These are phyloP conservation scores for Tetracladium marchalianum DNA, from an alignment of 495 filamentous ascomycete species.

Conservation along the genomic window DNA sequence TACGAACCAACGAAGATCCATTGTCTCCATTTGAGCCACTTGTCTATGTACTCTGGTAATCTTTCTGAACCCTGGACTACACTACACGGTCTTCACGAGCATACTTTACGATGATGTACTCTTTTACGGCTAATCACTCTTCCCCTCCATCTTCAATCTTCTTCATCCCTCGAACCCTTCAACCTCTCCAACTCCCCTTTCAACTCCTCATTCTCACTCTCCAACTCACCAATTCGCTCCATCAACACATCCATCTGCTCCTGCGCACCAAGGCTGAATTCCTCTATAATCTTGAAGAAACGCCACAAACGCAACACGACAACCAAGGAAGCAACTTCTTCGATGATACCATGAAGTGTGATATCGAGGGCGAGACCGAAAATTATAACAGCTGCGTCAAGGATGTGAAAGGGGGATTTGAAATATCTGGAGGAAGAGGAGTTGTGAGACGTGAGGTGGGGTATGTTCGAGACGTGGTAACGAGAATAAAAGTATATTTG, in stretches of 20 bases:
- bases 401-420: conserved; percentile 46
- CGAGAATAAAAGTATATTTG: no score
- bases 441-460: background rate
- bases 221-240: conserved; percentile 30
- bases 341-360: conserved; percentile 41
- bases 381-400: conserved; percentile 55
- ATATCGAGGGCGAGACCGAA: conserved; percentile 50
- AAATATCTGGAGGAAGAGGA: conserved; percentile 42
- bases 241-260: conserved; percentile 41
- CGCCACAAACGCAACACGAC: conserved; percentile 57
- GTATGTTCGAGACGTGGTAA: no score
- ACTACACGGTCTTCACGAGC: no score
- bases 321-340: conserved; percentile 53
- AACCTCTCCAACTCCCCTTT: conserved; percentile 24
- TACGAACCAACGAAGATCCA: no score
- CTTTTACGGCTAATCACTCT: background rate
- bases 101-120: no score
- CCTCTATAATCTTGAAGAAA: conserved; percentile 58
- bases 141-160: conserved; percentile 1
- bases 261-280: conserved; percentile 46
- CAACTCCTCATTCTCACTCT: conserved; percentile 35
- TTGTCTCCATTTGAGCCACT: no score
- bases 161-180: conserved; percentile 16
- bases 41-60: no score
- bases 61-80: no score